phyloP scores from a whole-genome alignment of 768 basidiomycete species.

The Coprinopsis sp. region DNA sequence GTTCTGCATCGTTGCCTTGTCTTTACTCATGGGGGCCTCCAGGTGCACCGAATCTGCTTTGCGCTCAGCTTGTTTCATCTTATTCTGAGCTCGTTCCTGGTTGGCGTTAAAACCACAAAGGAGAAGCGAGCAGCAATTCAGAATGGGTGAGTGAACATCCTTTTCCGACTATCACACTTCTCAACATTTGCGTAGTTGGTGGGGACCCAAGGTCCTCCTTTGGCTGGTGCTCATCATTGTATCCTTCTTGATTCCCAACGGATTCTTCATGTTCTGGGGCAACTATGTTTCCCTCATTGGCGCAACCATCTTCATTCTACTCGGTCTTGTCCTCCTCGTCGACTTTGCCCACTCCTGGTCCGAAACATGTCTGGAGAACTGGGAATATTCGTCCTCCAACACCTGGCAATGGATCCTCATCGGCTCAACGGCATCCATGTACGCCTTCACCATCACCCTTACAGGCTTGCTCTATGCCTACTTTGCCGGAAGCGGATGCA shows the following conservation, averaged over 20 bases:
- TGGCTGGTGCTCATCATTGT: slow-evolving; percentile 80
- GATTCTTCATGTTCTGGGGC: slow-evolving; percentile 98
- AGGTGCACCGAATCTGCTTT: slow-evolving; percentile 97
- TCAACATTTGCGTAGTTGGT: slow-evolving; percentile 61
- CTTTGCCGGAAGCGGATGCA: slow-evolving; percentile 84
- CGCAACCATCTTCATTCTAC: slow-evolving; percentile 90
- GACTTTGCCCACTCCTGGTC: slow-evolving; percentile 99
- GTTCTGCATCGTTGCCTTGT: slow-evolving; percentile 24
- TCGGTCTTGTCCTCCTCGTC: slow-evolving; percentile 94
- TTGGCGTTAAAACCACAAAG: slow-evolving; percentile 86
- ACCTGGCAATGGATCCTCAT: slow-evolving; percentile 97
- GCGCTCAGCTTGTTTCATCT: slow-evolving; percentile 87
- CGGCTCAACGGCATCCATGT: slow-evolving; percentile 87
- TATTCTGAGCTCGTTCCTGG: slow-evolving; percentile 69
- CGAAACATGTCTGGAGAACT: slow-evolving; percentile 92
- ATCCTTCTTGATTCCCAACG: slow-evolving; percentile 95
- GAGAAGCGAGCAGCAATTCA: slow-evolving; percentile 94
- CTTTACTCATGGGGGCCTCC: not conserved
- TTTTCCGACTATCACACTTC: slow-evolving; percentile 3
- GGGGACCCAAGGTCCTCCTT: slow-evolving; percentile 92
- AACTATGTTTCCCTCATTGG: slow-evolving; percentile 90
- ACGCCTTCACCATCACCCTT: slow-evolving; percentile 75
- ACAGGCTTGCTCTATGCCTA: slow-evolving; percentile 89
- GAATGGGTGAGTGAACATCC: slow-evolving; percentile 66
- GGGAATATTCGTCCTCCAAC: slow-evolving; percentile 82